Evolutionary conservation across 2,329 filamentous ascomycete genomes (phyloP).

Genomic region (Alternaria sp.): DNA sequence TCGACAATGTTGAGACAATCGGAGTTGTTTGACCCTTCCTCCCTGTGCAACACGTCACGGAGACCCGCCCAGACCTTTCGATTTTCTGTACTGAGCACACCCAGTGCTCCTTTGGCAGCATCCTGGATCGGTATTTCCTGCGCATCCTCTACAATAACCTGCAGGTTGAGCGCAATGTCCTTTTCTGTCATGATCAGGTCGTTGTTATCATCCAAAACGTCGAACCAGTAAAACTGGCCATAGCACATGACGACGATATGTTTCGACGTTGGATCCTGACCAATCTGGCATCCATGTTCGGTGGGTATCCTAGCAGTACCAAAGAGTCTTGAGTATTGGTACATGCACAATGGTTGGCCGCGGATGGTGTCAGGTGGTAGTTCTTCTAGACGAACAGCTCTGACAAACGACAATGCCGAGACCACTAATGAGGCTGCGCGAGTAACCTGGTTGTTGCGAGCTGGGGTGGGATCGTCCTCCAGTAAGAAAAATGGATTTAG

Average conservation of each 20-base stretch:
- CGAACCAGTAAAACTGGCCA: conserved; percentile 99
- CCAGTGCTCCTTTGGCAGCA: conserved; percentile 91
- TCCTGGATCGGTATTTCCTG: conserved; percentile 89
- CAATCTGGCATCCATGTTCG: conserved; percentile 93
- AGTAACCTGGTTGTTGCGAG: conserved; percentile 95
- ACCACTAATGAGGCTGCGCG: conserved; percentile 90
- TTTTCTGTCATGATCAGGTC: conserved; percentile 98
- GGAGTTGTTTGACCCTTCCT: conserved; percentile 90
- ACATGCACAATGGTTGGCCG: conserved; percentile 92
- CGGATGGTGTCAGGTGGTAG: conserved; percentile 86
- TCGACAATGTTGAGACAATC: conserved; percentile 97
- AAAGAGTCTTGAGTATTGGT: conserved; percentile 94
- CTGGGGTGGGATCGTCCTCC: conserved; percentile 96
- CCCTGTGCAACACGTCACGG: conserved; percentile 84
- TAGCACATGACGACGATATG: conserved; percentile 93
- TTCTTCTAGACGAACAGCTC: conserved; percentile 91
- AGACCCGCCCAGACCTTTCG: conserved; percentile 94
- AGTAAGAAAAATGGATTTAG: conserved; percentile 97
- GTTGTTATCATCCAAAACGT: conserved; percentile 91
- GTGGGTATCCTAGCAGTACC: conserved; percentile 94
- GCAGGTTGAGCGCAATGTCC: conserved; percentile 88
- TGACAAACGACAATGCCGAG: conserved; percentile 89
- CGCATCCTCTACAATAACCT: conserved; percentile 91
- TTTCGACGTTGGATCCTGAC: conserved; percentile 90
- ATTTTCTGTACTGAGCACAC: conserved; percentile 94